A percentile compares a stretch with the other conserved stretches of the same genome.
phyloP scores from a whole-genome alignment of 441 rosid genomes.

The Erysimum cheiri region DNA sequence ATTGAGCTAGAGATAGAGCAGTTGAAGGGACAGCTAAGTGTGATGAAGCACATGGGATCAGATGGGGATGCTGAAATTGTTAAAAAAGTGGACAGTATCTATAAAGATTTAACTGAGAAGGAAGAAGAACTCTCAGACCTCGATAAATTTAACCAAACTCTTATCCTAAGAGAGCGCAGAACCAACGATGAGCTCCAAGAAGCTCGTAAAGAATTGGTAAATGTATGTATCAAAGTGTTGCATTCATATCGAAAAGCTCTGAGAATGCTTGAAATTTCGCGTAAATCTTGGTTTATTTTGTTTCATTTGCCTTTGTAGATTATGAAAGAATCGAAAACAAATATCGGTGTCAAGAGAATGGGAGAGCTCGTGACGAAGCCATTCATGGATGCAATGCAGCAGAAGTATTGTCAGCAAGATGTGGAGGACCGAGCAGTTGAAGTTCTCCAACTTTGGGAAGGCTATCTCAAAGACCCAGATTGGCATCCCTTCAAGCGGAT shows the following conservation, averaged over 20 bases:
- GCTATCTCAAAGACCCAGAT: conserved; percentile 76
- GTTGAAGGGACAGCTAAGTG: conserved; percentile 71
- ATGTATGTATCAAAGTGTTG: conserved; percentile 51
- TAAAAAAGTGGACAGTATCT: conserved; percentile 58
- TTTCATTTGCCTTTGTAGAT: conserved; percentile 33
- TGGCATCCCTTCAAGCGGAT: conserved; percentile 87
- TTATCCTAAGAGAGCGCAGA: conserved; percentile 77
- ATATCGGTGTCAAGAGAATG: conserved; percentile 87
- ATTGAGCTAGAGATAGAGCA: conserved; percentile 84
- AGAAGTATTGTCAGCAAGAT: conserved; percentile 66
- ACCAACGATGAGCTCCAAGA: conserved; percentile 92
- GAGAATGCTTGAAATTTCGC: background rate
- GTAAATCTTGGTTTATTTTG: background rate
- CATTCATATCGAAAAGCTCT: background rate
- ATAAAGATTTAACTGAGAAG: conserved; percentile 67
- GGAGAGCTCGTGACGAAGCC: conserved; percentile 85
- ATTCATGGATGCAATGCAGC: conserved; percentile 78
- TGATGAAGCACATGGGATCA: conserved; percentile 82
- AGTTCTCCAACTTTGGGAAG: conserved; percentile 85
- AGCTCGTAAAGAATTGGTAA: conserved; percentile 85
- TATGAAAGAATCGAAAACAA: conserved; percentile 38
- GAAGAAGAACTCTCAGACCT: conserved; percentile 72
- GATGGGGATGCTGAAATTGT: conserved; percentile 66
- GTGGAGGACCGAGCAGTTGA: conserved; percentile 78
- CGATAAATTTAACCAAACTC: conserved; percentile 73